Base-by-base conservation (phyloP, 345 rosid species). In the Eutrema japonicum region DNA sequence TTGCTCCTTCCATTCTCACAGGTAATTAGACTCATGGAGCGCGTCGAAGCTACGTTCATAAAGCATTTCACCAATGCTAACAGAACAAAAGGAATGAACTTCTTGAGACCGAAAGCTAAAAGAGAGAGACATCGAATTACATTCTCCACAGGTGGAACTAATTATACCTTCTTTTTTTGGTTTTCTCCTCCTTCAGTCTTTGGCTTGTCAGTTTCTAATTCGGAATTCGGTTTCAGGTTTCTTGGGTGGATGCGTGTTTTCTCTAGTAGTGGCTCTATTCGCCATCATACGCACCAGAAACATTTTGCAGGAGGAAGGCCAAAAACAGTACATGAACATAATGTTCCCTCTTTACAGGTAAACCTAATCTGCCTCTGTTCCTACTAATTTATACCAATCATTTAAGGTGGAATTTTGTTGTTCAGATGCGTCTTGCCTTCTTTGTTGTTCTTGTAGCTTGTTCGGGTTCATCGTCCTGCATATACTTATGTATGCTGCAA, bases 301-400 rank as follows among this genome's bases (percentile, higher is more conserved):
- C 13, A 71, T 85, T 71, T 56, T 85, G 78, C 35, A 63, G 1
- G 33, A 68, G 3, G 12, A 33, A 64, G 89, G 83, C 11, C 74
- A 80, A 11, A 43, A 22, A 5, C 51, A 8, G 7, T 86, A 86
- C 75, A 86, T 88, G 92, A 77, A 64, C 32, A 85, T 76, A 37
- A 68, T 87, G 86, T 87, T 89, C 48, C 90, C 96, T 48, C 84
- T 84, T 14, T 85, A 88, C 58, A 85, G 87, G 89, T 87, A 49
- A 74, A 14, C 43, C 5, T 38, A 12, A 2, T 2, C 33, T 64
- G 5, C 16, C 9, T 37, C 56, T 62, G 13, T 50, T 67, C 10
- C 5, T 2, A 10, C 11, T 33, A 40, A 6, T 30, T 16, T 29
- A 10, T 22, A 53, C 3, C 1, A 4, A 48, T 3, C 12, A 70